A percentile compares a stretch with the other conserved stretches of the same genome.
Conservation (phyloP, 768 basidiomycete genomes). For the Suillus hirtellus region DNA sequence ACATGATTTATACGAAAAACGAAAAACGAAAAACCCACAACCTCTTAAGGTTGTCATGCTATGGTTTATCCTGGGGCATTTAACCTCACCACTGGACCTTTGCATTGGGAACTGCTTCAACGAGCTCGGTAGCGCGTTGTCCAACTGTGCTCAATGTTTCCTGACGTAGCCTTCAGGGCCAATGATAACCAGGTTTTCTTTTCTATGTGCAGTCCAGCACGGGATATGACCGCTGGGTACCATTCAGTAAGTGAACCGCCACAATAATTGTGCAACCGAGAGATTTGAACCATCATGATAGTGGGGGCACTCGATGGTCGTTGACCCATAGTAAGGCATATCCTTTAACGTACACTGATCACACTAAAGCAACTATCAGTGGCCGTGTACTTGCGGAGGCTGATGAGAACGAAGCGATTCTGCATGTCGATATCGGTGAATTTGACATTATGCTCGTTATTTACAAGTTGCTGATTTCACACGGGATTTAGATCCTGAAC, state of each 20-base stretch:
- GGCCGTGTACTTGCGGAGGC: constrained; percentile 75
- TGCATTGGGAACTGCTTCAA: constrained; percentile 95
- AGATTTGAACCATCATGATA: constrained; percentile 28
- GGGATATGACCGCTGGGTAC: constrained; percentile 78
- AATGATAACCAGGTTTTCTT: constrained; percentile 97
- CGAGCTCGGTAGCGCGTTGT: constrained; percentile 60
- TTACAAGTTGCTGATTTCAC: neutral
- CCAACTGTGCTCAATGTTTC: neutral
- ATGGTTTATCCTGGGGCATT: constrained; percentile 95
- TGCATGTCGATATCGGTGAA: constrained; percentile 83
- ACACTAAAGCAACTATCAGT: constrained; percentile 42
- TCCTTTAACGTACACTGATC: neutral
- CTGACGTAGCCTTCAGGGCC: constrained; percentile 54
- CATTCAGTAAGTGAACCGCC: constrained; percentile 66
- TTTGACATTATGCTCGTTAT: constrained; percentile 9
- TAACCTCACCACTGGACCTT: constrained; percentile 91
- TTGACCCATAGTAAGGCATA: constrained; percentile 78
- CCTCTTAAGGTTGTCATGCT: constrained; percentile 69
- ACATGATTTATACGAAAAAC: neutral
- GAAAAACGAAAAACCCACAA: constrained; percentile 1
- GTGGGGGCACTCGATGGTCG: constrained; percentile 91
- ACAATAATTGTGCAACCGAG: neutral
- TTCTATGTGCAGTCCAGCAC: constrained; percentile 93
- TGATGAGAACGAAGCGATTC: constrained; percentile 72
- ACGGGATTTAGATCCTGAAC: constrained; percentile 54